A percentile compares a stretch with the other conserved stretches of the same genome.
Evolutionary conservation across 2,329 filamentous ascomycete species (phyloP).

Genomic region (Cladophialophora psammophila): DNA sequence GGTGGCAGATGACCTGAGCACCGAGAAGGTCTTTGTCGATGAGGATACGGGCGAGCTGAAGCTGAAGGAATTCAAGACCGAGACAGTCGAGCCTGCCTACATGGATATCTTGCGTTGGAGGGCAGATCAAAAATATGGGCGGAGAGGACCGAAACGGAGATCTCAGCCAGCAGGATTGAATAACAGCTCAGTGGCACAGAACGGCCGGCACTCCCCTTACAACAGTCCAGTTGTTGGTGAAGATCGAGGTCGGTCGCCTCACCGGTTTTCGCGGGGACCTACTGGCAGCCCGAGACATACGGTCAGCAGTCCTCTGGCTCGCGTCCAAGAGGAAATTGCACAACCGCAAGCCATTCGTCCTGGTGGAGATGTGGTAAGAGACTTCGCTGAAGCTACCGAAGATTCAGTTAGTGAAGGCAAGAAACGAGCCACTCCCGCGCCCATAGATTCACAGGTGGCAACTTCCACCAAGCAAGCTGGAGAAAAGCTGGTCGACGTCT

Average conservation of each 20-base stretch:
- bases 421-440: slow-evolving; percentile 46
- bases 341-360: slow-evolving; percentile 43
- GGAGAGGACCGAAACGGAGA: slow-evolving; percentile 58
- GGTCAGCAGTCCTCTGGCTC: slow-evolving; percentile 55
- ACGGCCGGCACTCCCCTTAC: slow-evolving; percentile 62
- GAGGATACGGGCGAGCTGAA: slow-evolving; percentile 93
- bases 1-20: slow-evolving; percentile 88
- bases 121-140: slow-evolving; percentile 91
- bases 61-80: slow-evolving; percentile 86
- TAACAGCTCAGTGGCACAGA: slow-evolving; percentile 55
- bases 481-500: slow-evolving; percentile 38
- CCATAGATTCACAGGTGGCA: slow-evolving; percentile 43
- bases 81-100: slow-evolving; percentile 89
- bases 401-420: slow-evolving; percentile 43
- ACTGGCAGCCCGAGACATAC: slow-evolving; percentile 54
- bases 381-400: slow-evolving; percentile 43
- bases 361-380: slow-evolving; percentile 47
- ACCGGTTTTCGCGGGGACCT: slow-evolving; percentile 54
- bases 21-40: slow-evolving; percentile 89
- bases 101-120: slow-evolving; percentile 95
- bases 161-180: slow-evolving; percentile 60
- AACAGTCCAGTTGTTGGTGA: slow-evolving; percentile 53
- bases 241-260: slow-evolving; percentile 58
- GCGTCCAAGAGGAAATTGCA: slow-evolving; percentile 55
- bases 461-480: slow-evolving; percentile 34